Evolutionary conservation across 139 green algal species (phyloP).

Genomic region (Mychonastes homosphaera): DNA sequence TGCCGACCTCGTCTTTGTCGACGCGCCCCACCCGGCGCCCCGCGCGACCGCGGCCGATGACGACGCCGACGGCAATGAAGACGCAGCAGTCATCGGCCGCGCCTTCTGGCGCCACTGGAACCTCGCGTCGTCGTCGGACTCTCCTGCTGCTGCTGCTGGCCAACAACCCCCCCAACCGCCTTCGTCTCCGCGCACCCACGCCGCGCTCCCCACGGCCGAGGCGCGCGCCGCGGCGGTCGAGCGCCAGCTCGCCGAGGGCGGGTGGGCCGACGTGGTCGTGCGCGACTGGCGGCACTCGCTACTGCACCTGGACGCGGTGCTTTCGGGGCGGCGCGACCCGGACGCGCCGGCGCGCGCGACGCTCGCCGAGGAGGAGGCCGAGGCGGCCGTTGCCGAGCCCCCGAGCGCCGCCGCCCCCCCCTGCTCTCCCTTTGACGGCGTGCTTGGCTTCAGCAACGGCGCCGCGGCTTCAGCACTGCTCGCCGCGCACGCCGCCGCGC

Average conservation of each 20-base stretch:
- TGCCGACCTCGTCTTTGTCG: conserved; percentile 28
- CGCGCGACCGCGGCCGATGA: conserved; percentile 20
- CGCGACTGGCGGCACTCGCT: neutral
- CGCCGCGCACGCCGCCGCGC: conserved; percentile 7
- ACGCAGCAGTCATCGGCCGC: too few relatives aligned
- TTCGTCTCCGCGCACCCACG: too few relatives aligned
- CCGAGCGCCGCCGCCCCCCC: too few relatives aligned
- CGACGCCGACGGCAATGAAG: conserved; percentile 28
- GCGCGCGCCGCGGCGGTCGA: conserved; percentile 3
- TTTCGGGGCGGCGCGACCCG: neutral
- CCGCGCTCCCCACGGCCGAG: neutral
- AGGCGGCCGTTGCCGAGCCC: too few relatives aligned
- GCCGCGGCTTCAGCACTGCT: conserved; percentile 37
- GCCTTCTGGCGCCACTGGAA: conserved; percentile 34
- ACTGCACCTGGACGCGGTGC: neutral
- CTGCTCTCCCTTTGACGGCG: conserved; percentile 34
- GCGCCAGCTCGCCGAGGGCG: neutral
- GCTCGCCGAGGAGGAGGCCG: too few relatives aligned
- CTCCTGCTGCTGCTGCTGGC: too few relatives aligned
- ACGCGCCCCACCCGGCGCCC: conserved; percentile 31
- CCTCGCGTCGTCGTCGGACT: too few relatives aligned
- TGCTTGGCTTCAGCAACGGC: conserved; percentile 43
- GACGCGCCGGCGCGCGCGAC: too few relatives aligned
- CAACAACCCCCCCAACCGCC: too few relatives aligned
- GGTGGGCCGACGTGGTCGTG: neutral